A percentile compares a stretch with the other conserved stretches of the same genome.
Conservation (phyloP, 208 protist species). For the Acanthamoeba sp. region DNA sequence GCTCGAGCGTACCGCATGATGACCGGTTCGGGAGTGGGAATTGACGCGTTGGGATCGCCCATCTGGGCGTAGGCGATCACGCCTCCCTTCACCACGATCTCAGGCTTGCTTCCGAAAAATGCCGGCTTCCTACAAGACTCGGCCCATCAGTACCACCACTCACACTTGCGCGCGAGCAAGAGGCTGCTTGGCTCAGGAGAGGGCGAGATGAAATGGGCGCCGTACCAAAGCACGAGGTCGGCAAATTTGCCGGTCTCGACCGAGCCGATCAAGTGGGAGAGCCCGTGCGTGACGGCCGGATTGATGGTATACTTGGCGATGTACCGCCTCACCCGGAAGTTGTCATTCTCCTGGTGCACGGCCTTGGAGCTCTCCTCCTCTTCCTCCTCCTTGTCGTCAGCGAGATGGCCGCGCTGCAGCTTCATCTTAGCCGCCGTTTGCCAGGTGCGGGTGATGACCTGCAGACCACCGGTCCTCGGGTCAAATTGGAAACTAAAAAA, state of each 20-base stretch:
- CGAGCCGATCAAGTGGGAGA: conserved; percentile 82
- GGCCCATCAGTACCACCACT: background rate
- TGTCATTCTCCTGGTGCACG: conserved; percentile 55
- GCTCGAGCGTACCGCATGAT: conserved; percentile 79
- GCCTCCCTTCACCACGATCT: conserved; percentile 84
- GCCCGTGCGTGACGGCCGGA: conserved; percentile 85
- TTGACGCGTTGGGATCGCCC: conserved; percentile 88
- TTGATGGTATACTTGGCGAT: conserved; percentile 89
- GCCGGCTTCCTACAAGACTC: background rate
- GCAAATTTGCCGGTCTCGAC: conserved; percentile 80
- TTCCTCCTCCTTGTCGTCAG: background rate
- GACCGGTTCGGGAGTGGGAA: conserved; percentile 87
- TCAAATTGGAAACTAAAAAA: too few relatives aligned
- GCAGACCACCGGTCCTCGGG: background rate
- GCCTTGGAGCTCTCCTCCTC: background rate
- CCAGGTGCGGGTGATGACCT: conserved; percentile 82
- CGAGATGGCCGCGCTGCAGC: conserved; percentile 80
- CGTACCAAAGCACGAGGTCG: conserved; percentile 86
- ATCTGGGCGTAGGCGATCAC: conserved; percentile 81
- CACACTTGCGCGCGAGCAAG: too few relatives aligned
- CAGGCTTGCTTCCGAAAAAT: conserved; percentile 85
- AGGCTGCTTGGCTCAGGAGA: too few relatives aligned
- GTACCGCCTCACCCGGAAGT: conserved; percentile 78
- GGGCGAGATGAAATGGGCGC: background rate
- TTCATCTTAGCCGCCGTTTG: conserved; percentile 89